phyloP scores from a whole-genome alignment of 2,329 filamentous ascomycete genomes.

The Arthrobotrys pseudoclavata region DNA sequence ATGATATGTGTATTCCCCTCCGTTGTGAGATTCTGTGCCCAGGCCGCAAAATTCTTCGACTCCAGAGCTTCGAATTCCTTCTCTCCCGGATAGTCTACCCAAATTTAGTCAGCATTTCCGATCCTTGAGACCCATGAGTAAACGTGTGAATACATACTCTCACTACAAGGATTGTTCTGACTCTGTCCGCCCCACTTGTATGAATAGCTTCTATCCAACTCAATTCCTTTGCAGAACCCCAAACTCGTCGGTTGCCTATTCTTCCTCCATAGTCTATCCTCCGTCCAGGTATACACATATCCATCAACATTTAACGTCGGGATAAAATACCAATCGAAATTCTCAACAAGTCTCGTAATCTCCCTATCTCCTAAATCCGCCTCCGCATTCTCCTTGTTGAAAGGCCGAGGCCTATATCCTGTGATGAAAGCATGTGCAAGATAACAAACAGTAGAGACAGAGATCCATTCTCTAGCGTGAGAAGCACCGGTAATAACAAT shows the following conservation, averaged over 20 bases:
- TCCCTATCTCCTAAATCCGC: slow-evolving; percentile 51
- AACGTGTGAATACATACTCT: slow-evolving; percentile 70
- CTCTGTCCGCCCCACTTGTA: slow-evolving; percentile 83
- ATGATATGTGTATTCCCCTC: slow-evolving; percentile 80
- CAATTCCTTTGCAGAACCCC: slow-evolving; percentile 86
- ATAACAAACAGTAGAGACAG: slow-evolving; percentile 90
- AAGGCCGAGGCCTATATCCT: slow-evolving; percentile 78
- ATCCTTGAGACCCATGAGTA: neutral
- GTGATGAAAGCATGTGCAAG: slow-evolving; percentile 90
- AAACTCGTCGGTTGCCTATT: slow-evolving; percentile 86
- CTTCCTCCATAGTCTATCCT: slow-evolving; percentile 94
- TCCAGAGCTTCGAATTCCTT: slow-evolving; percentile 86
- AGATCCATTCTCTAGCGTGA: slow-evolving; percentile 98
- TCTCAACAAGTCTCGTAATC: slow-evolving; percentile 82
- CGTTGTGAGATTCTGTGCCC: slow-evolving; percentile 83
- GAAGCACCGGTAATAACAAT: slow-evolving; percentile 85
- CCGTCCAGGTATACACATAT: slow-evolving; percentile 92
- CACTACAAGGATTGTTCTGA: slow-evolving; percentile 85
- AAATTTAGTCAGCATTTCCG: neutral
- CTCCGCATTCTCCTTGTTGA: slow-evolving; percentile 63
- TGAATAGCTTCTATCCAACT: slow-evolving; percentile 87
- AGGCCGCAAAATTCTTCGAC: slow-evolving; percentile 79
- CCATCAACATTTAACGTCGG: slow-evolving; percentile 94
- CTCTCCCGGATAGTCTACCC: slow-evolving; percentile 78
- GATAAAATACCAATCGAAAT: slow-evolving; percentile 89